These are phyloP conservation scores for Peronosclerospora sorghi DNA, from an alignment of 352 stramenopile species.

Conservation along the genomic window DNA sequence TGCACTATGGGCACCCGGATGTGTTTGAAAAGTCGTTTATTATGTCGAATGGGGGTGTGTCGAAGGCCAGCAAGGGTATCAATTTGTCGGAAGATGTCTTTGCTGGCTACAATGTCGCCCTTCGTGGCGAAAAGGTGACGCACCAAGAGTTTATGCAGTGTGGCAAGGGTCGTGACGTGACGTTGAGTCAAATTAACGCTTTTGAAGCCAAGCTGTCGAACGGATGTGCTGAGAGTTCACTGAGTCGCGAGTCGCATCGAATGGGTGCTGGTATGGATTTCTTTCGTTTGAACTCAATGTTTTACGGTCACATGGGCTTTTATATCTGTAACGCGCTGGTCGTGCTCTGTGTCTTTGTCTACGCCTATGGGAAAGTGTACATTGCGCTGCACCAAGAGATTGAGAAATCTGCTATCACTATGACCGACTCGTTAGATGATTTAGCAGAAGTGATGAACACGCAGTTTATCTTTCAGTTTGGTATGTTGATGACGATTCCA, in stretches of 20 bases:
- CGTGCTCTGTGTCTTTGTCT: constrained; percentile 73
- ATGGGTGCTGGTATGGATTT: constrained; percentile 83
- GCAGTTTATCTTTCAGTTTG: constrained; percentile 84
- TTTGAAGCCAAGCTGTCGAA: constrained; percentile 84
- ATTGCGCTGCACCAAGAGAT: constrained; percentile 70
- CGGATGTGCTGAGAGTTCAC: constrained; percentile 64
- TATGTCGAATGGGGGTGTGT: constrained; percentile 78
- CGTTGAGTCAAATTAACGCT: constrained; percentile 76
- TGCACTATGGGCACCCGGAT: constrained; percentile 85
- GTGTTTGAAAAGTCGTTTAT: constrained; percentile 84
- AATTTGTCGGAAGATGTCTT: constrained; percentile 87
- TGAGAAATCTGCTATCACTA: constrained; percentile 62
- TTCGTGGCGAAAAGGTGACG: constrained; percentile 68
- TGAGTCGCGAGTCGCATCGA: constrained; percentile 70
- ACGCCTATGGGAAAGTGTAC: constrained; percentile 79
- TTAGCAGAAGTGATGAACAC: constrained; percentile 74
- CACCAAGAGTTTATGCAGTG: constrained; percentile 85
- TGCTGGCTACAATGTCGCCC: constrained; percentile 71
- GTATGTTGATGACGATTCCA: constrained; percentile 82
- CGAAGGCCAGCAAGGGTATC: constrained; percentile 82
- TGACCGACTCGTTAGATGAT: constrained; percentile 59
- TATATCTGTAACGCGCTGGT: constrained; percentile 81
- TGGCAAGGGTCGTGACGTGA: constrained; percentile 81
- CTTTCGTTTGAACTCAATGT: constrained; percentile 85
- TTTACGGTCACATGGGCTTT: constrained; percentile 84